Conservation (phyloP, 2,329 filamentous ascomycete genomes). For the Aureobasidium sp. region DNA sequence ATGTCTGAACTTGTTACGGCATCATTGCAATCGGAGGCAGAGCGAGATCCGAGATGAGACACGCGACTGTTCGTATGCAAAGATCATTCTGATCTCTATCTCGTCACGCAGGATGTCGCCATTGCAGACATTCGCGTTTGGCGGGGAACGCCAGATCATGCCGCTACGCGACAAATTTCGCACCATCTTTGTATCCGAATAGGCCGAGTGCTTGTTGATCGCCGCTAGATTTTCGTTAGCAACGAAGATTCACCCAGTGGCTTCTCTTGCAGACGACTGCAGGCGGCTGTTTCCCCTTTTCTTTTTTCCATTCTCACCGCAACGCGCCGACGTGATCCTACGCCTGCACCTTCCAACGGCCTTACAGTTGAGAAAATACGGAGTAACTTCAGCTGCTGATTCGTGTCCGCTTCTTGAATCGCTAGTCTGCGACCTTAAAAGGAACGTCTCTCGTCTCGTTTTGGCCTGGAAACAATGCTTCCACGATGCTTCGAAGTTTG, state of each 20-base stretch:
- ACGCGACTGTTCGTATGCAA: neutral
- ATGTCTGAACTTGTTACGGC: neutral
- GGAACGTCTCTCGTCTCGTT: neutral
- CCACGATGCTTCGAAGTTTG: neutral
- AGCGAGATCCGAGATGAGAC: neutral
- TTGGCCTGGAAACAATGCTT: neutral
- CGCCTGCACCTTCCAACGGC: neutral
- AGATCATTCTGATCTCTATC: no score
- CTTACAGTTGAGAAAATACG: neutral
- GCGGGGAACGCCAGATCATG: neutral
- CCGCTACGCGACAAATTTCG: neutral
- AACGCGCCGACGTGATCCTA: neutral
- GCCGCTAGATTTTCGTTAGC: neutral
- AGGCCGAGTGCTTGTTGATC: neutral
- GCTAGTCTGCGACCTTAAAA: neutral
- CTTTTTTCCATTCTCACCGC: neutral
- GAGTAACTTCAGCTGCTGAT: neutral
- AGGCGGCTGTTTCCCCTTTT: neutral
- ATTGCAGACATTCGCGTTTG: neutral
- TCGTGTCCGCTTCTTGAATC: slow-evolving; percentile 6
- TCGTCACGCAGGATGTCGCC: neutral
- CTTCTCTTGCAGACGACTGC: neutral
- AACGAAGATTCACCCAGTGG: neutral
- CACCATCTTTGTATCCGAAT: neutral
- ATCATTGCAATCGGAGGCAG: neutral